Percentiles rank a stretch among this genome's conserved stretches.
Conservation (phyloP, 2,329 filamentous ascomycete genomes). For the Colletotrichum godetiae region DNA sequence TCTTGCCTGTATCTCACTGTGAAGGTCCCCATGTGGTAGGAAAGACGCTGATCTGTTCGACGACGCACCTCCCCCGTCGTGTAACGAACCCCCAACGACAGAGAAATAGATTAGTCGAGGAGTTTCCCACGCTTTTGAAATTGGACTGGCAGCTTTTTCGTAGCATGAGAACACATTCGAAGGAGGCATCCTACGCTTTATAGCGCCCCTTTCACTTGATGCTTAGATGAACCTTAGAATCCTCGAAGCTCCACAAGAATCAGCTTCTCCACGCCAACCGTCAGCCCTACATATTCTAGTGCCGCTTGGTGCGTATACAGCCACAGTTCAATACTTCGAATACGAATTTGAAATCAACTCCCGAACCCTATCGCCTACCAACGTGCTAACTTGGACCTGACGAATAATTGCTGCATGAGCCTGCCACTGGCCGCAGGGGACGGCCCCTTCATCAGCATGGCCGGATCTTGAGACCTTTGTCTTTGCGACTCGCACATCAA, state of each 20-base stretch:
- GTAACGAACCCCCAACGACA: neutral
- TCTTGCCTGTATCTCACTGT: neutral
- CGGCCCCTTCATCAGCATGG: neutral
- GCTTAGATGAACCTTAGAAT: too few relatives aligned
- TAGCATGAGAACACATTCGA: neutral
- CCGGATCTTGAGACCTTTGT: neutral
- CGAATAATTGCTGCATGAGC: neutral
- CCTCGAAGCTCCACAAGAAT: conserved; percentile 1
- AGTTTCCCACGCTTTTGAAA: neutral
- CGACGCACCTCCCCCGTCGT: neutral
- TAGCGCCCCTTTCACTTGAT: neutral
- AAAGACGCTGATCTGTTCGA: neutral
- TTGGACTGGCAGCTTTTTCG: neutral
- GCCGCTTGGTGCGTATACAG: neutral
- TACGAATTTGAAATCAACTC: neutral
- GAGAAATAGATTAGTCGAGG: neutral
- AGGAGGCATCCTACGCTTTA: neutral
- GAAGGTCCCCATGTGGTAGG: neutral
- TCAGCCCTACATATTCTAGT: conserved; percentile 20
- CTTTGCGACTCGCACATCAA: neutral
- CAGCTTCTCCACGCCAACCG: neutral
- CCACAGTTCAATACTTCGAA: neutral
- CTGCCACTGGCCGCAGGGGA: neutral
- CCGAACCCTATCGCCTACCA: neutral
- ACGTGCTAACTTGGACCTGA: neutral